A percentile compares a stretch with the other conserved stretches of the same genome.
These are phyloP conservation scores for Pseudocercospora cruenta DNA, from an alignment of 2,329 filamentous ascomycete genomes.

Conservation along the genomic window DNA sequence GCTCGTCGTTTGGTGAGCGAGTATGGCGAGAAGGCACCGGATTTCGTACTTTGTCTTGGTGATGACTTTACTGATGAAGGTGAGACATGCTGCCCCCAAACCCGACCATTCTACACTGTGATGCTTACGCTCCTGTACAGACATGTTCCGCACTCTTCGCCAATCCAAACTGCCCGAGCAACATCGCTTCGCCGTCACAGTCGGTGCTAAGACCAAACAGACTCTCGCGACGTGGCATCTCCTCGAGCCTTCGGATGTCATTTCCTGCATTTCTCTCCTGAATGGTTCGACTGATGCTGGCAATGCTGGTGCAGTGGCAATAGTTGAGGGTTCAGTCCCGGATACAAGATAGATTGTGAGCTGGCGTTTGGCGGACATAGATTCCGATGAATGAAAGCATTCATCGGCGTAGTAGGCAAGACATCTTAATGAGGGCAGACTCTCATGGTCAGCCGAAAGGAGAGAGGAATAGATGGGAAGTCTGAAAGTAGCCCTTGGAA, in stretches of 20 bases:
- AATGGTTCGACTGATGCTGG: slow-evolving; percentile 38
- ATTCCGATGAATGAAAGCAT: slow-evolving; percentile 1
- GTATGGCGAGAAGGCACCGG: slow-evolving; percentile 70
- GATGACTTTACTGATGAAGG: slow-evolving; percentile 99
- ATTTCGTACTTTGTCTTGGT: slow-evolving; percentile 87
- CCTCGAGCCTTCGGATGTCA: slow-evolving; percentile 84
- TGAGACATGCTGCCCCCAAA: no score
- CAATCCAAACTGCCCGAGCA: slow-evolving; percentile 60
- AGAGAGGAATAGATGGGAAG: not conserved
- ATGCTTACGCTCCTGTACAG: no score
- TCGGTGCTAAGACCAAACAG: slow-evolving; percentile 88
- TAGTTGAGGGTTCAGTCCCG: slow-evolving; percentile 34
- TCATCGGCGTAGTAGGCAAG: slow-evolving; percentile 12
- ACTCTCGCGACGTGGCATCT: slow-evolving; percentile 90
- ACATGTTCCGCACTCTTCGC: slow-evolving; percentile 81
- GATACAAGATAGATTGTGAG: slow-evolving; percentile 24
- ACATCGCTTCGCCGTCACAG: slow-evolving; percentile 85
- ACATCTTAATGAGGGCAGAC: not conserved
- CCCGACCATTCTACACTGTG: no score
- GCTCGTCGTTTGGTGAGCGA: slow-evolving; percentile 78
- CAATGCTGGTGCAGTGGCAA: slow-evolving; percentile 35
- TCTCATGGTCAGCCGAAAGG: not conserved
- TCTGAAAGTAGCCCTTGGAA: not conserved
- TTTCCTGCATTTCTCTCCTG: slow-evolving; percentile 50
- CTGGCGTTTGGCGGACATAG: not conserved